phyloP scores from a whole-genome alignment of 495 filamentous ascomycete species.

The Talaromyces nanjingensis region DNA sequence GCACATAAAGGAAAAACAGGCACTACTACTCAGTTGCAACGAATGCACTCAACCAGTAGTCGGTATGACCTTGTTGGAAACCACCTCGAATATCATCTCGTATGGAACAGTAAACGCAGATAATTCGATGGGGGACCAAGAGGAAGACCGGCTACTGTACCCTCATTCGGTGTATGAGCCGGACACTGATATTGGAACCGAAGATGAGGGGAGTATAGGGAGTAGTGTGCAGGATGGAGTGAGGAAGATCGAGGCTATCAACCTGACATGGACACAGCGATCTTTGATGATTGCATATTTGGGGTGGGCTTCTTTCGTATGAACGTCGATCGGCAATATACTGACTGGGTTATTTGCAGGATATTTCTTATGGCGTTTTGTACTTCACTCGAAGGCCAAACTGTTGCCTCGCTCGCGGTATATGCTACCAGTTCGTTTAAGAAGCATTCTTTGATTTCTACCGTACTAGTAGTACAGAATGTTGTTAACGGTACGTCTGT shows the following conservation, averaged over 20 bases:
- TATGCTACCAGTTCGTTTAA: conserved; percentile 56
- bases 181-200: neutral
- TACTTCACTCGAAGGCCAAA: conserved; percentile 50
- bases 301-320: conserved; percentile 28
- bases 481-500: conserved; percentile 45
- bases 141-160: conserved; percentile 28
- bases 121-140: conserved; percentile 20
- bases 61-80: conserved; percentile 8
- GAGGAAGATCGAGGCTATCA: conserved; percentile 49
- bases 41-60: neutral
- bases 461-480: conserved; percentile 49
- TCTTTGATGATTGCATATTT: conserved; percentile 49
- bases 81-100: conserved; percentile 13
- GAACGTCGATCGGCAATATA: neutral
- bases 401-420: conserved; percentile 45
- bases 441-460: conserved; percentile 50
- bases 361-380: conserved; percentile 52
- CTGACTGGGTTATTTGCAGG: conserved; percentile 19
- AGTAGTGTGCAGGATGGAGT: conserved; percentile 47
- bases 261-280: conserved; percentile 46
- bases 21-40: neutral
- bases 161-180: conserved; percentile 23
- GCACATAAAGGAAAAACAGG: neutral
- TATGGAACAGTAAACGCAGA: conserved; percentile 34
- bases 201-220: conserved; percentile 10